Evolutionary conservation across 495 filamentous ascomycete genomes (phyloP).

Genomic region (Hypomontagnella submonticulosa): DNA sequence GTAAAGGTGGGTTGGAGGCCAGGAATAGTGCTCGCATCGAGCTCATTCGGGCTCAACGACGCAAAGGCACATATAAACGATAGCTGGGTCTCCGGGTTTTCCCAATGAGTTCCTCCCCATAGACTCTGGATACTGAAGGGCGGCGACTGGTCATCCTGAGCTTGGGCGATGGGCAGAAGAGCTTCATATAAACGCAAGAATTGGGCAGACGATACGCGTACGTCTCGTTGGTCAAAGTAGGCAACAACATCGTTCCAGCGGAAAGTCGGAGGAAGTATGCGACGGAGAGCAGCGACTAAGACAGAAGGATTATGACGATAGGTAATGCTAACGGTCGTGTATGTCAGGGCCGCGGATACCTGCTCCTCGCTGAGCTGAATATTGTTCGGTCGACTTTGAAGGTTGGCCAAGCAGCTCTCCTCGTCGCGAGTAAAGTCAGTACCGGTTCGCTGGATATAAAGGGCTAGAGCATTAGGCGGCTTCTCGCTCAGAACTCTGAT

Average conservation of each 20-base stretch:
- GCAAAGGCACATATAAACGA: constrained; percentile 88
- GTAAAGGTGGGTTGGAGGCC: constrained; percentile 81
- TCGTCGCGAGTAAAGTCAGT: constrained; percentile 65
- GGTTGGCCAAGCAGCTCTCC: constrained; percentile 60
- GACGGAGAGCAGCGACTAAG: constrained; percentile 69
- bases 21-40: constrained; percentile 85
- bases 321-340: constrained; percentile 75
- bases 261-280: constrained; percentile 65
- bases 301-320: constrained; percentile 77
- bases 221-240: constrained; percentile 81
- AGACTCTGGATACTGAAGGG: constrained; percentile 78
- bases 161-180: constrained; percentile 72
- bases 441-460: constrained; percentile 81
- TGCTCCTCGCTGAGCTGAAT: constrained; percentile 82
- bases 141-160: constrained; percentile 56
- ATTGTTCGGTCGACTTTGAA: constrained; percentile 72
- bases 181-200: constrained; percentile 83
- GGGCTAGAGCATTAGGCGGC: constrained; percentile 72
- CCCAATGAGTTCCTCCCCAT: constrained; percentile 88
- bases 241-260: constrained; percentile 85
- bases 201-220: constrained; percentile 79
- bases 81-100: constrained; percentile 84
- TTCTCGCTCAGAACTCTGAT: constrained; percentile 72
- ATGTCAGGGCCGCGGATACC: constrained; percentile 82
- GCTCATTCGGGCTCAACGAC: constrained; percentile 71